Evolutionary conservation across 106 monocot genomes (phyloP), one percentile per base, ranked within the genome.

Genomic region (Gastrodia elata): DNA sequence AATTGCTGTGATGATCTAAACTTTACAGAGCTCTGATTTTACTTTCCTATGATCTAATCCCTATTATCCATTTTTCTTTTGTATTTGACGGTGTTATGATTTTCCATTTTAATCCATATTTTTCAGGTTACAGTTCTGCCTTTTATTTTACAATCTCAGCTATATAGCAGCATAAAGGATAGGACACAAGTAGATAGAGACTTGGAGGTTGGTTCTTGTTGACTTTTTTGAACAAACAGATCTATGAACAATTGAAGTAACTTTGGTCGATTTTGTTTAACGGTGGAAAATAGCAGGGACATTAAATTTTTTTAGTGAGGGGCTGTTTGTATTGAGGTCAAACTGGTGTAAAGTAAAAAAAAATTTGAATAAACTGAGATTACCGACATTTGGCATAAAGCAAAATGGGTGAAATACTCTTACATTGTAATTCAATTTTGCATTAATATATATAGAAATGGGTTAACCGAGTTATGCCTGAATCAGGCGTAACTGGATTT

Each of bases 111-210:
- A 37, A 37, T 32, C 61, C 37, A 37, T 67, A 73, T 7, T 27
- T 56, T 73, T 39, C 86, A 94, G 94, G 88, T 91, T 71, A 22
- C 64, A 16, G 28, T 83, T 6, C 86, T 77, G 16, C 94, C 91
- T 82, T 91, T 94, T 72, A 82, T 91, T 70, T 80, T 94, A 44
- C 84, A 77, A 4, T 86, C 88, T 22, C 94, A 94, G 67, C 72
- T 94, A 42, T 94, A 94, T 61, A 94, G 91, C 56, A 85, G 89
- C 56, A 74, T 94, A 52, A 89, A 83, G 75, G 83, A 94, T 77
- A 87, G 94, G 80, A 91, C 91, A 35, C 94, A 91, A 77, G 94
- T 94, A 72, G 94, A 94, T 65, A 81, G 94, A 81, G 91, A 94
- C 26, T 76, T 94, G 65, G 91, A 94, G 94, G 94, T 89, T 59